phyloP scores from a whole-genome alignment of 208 protist genomes.

The Naegleria lovaniensis region DNA sequence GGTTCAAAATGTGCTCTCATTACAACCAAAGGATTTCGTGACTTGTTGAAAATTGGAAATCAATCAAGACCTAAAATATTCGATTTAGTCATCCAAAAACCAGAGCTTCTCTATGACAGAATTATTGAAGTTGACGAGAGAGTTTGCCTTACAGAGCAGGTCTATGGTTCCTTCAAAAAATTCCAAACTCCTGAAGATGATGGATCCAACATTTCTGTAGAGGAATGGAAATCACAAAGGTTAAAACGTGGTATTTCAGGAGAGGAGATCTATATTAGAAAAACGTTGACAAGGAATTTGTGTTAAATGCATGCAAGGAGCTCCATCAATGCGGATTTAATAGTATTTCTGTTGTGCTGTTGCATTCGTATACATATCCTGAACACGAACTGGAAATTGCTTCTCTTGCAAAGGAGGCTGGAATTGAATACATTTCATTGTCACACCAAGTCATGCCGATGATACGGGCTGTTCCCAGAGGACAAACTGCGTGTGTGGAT shows the following conservation, averaged over 20 bases:
- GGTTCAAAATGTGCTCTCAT: slow-evolving; percentile 76
- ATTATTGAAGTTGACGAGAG: slow-evolving; percentile 74
- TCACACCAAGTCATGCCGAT: slow-evolving; percentile 81
- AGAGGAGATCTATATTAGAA: slow-evolving; percentile 61
- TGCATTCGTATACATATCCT: slow-evolving; percentile 81
- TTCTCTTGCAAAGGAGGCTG: slow-evolving; percentile 64
- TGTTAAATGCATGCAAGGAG: slow-evolving; percentile 35
- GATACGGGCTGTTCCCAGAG: slow-evolving; percentile 77
- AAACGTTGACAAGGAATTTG: slow-evolving; percentile 54
- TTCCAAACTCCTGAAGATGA: slow-evolving; percentile 40
- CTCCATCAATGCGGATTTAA: slow-evolving; percentile 64
- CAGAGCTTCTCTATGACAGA: slow-evolving; percentile 71
- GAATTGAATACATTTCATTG: slow-evolving; percentile 78
- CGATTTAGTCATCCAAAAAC: slow-evolving; percentile 74
- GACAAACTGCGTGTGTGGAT: slow-evolving; percentile 84
- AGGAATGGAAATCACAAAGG: slow-evolving; percentile 34
- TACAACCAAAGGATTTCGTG: slow-evolving; percentile 79
- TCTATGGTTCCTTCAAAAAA: not conserved
- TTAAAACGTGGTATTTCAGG: slow-evolving; percentile 43
- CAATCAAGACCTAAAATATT: slow-evolving; percentile 84
- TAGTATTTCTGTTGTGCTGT: slow-evolving; percentile 76
- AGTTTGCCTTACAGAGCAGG: slow-evolving; percentile 47
- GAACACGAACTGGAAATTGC: slow-evolving; percentile 73
- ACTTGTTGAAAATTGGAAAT: slow-evolving; percentile 84
- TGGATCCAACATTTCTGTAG: not conserved